These are phyloP conservation scores for Dalbergia cochinchinensis DNA, from an alignment of 306 rosid species.

Conservation along the genomic window DNA sequence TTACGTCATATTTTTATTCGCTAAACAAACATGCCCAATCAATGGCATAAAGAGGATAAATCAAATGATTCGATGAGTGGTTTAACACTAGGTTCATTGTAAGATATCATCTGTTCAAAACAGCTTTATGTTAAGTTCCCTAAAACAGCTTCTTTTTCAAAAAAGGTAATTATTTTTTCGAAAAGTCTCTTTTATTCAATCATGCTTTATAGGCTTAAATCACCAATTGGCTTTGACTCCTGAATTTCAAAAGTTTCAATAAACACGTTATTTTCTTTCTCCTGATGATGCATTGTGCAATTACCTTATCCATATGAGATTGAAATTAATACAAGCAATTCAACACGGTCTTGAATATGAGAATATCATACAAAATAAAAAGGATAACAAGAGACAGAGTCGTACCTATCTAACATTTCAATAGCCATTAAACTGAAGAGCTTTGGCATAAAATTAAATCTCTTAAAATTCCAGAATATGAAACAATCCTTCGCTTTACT, in stretches of 20 bases:
- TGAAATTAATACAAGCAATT: background rate
- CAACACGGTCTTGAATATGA: background rate
- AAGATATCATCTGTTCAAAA: background rate
- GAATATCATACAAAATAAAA: background rate
- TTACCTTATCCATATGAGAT: background rate
- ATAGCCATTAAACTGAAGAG: background rate
- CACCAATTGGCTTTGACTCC: no score
- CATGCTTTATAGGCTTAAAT: no score
- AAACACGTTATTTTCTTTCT: background rate
- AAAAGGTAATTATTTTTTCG: no score
- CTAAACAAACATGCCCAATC: background rate
- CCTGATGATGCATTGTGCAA: no score
- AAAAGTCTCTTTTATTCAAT: no score
- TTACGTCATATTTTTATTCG: no score
- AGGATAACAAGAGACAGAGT: background rate
- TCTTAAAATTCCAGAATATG: background rate
- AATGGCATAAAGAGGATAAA: background rate
- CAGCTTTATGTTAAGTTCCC: no score
- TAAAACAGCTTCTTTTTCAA: no score
- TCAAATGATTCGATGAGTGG: background rate
- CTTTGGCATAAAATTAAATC: background rate
- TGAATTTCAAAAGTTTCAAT: no score
- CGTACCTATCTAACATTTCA: background rate
- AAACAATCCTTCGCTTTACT: constrained; percentile 21
- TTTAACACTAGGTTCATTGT: background rate